Evolutionary conservation across 352 stramenopile genomes (phyloP), one percentile per base, ranked within the genome.

Genomic region (Phytophthora hibernalis): DNA sequence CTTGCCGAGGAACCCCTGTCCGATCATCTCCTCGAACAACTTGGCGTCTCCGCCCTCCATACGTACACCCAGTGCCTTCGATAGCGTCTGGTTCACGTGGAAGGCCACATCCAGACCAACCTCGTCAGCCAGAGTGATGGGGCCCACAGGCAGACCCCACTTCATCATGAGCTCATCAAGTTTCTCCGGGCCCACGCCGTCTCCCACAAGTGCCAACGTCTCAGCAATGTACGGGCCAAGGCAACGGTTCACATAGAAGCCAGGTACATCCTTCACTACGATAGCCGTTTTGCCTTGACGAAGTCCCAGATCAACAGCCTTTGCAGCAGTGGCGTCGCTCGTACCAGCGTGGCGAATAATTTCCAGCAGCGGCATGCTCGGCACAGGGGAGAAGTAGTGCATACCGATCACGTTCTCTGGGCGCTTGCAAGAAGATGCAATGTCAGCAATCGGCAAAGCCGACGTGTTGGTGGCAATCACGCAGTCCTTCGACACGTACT

Each of bases 331-430:
- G 44, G 86, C 78, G 47, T 98, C 89, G 31, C 84, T 96, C 28
- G 95, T 98, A 45, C 87, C 87, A 30, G 90, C 80, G 79, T 99
- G 96, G 63, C 93, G 95, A 76, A 99, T 99, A 40, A 99, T 98
- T 81, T 99, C 97, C 60, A 99, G 81, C 43, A 99, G 82, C 22
- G 96, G 97, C 98, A 99, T 99, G 45, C 83, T 93, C 13, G 96
- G 96, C 55, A 99, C 98, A 24, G 98, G 98, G 26, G 88, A 98
- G 76, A 99, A 99, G 82, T 99, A 99, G 83, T 99, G 98, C 96
- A 99, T 99, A 47, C 98, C 98, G 22, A 99, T 96, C 16, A 98
- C 87, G 54, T 96, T 97, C 67, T 98, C 79, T 13, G 92, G 93
- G 9, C 85, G 84, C 65, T 90, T 91, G 68, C 77, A 89, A 7